These are phyloP conservation scores for Dicorynia guianensis DNA, from an alignment of 306 rosid genomes.

Conservation along the genomic window DNA sequence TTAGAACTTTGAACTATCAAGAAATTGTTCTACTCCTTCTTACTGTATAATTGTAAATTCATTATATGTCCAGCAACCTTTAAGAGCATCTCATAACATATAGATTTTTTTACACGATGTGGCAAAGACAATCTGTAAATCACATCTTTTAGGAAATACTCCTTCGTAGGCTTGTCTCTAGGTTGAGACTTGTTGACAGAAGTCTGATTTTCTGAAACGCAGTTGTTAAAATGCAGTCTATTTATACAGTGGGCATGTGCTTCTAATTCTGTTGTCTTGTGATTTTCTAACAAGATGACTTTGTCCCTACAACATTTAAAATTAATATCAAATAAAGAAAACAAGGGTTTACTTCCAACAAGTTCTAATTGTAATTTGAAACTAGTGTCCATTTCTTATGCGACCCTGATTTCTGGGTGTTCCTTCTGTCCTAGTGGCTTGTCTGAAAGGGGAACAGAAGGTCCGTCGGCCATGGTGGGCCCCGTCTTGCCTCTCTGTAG, in stretches of 20 bases:
- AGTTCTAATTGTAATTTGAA: background rate
- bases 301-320: background rate
- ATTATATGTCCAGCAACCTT: constrained; percentile 33
- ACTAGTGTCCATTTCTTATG: background rate
- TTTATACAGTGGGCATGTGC: background rate
- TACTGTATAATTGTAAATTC: constrained; percentile 29
- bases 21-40: constrained; percentile 15
- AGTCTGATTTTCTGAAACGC: constrained; percentile 30
- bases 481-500: constrained; percentile 66
- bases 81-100: constrained; percentile 11
- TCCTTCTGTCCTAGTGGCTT: constrained; percentile 61
- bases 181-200: constrained; percentile 1
- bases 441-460: constrained; percentile 77
- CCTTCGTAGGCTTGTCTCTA: constrained; percentile 1
- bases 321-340: background rate
- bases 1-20: constrained; percentile 17
- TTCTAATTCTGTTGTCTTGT: constrained; percentile 37
- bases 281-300: constrained; percentile 34
- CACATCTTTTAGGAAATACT: constrained; percentile 18
- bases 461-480: constrained; percentile 87
- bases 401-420: constrained; percentile 31
- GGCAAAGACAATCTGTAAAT: background rate
- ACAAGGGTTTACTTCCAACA: background rate
- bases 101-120: constrained; percentile 5
- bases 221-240: constrained; percentile 5